Percentiles rank a stretch among this genome's conserved stretches.
Evolutionary conservation across 1,284 basidiomycete genomes (phyloP).

Genomic region (Malassezia equina): DNA sequence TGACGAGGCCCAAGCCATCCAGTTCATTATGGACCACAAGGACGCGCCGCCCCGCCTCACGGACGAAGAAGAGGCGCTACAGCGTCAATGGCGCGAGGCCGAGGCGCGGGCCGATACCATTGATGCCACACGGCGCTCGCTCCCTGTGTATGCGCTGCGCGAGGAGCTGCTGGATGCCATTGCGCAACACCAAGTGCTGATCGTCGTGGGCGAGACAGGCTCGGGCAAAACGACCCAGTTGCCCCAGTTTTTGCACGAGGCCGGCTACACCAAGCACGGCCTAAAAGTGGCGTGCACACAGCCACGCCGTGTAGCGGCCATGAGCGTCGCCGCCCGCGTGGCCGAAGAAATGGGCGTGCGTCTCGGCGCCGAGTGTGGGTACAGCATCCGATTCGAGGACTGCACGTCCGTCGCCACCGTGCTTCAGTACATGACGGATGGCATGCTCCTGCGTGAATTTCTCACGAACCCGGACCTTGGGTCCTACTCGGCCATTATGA

Average conservation of each 20-base stretch:
- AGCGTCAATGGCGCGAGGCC: constrained; percentile 80
- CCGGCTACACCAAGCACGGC: constrained; percentile 79
- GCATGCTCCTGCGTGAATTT: constrained; percentile 47
- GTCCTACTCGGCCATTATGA: constrained; percentile 42
- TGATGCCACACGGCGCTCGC: constrained; percentile 36
- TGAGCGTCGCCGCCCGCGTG: constrained; percentile 97
- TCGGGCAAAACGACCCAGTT: constrained; percentile 98
- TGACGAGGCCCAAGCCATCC: constrained; percentile 90
- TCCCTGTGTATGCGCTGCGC: constrained; percentile 42
- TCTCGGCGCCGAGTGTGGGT: constrained; percentile 93
- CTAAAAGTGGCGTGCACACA: constrained; percentile 90
- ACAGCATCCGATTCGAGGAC: constrained; percentile 92
- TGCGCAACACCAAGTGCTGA: constrained; percentile 64
- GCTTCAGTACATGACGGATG: constrained; percentile 48
- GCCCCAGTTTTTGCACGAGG: constrained; percentile 94
- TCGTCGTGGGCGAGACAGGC: constrained; percentile 55
- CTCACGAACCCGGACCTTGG: constrained; percentile 42
- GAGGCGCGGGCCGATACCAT: constrained; percentile 54
- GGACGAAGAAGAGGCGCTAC: constrained; percentile 61
- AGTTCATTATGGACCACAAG: constrained; percentile 74
- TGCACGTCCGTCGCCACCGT: constrained; percentile 75
- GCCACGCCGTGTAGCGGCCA: constrained; percentile 93
- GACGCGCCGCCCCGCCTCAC: constrained; percentile 49
- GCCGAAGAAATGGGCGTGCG: constrained; percentile 96
- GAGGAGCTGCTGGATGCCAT: constrained; percentile 63